These are phyloP conservation scores for Chlamydomonas asymmetrica DNA, from an alignment of 139 green algal genomes.

Conservation along the genomic window DNA sequence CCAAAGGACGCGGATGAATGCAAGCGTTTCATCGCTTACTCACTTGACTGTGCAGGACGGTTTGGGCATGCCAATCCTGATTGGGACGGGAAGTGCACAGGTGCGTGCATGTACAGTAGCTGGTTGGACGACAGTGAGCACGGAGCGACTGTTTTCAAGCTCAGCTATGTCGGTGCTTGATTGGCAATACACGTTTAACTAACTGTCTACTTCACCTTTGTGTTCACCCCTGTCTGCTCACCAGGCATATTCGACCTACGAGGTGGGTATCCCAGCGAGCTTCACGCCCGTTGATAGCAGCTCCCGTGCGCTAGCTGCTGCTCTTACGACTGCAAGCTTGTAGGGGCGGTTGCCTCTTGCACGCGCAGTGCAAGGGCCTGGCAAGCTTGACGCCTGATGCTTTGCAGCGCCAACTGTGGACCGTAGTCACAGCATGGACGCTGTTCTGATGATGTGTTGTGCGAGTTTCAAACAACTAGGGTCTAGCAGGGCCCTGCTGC, in stretches of 20 bases:
- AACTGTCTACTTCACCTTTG: too few species aligned
- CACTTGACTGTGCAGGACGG: background rate
- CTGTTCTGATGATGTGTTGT: background rate
- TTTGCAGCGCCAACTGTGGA: background rate
- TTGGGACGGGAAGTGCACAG: conserved; percentile 25
- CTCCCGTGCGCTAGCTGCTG: background rate
- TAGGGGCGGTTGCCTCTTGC: background rate
- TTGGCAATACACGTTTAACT: too few species aligned
- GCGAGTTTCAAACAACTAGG: too few species aligned
- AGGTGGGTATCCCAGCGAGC: background rate
- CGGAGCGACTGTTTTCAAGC: too few species aligned
- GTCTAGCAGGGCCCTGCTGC: too few species aligned
- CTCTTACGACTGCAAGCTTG: background rate
- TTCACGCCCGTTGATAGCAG: background rate
- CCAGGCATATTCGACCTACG: conserved; percentile 29
- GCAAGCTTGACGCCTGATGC: background rate
- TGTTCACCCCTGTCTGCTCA: too few species aligned
- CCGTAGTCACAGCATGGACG: background rate
- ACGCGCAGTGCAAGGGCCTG: background rate
- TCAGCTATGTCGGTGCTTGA: too few species aligned
- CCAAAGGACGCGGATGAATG: conserved; percentile 4
- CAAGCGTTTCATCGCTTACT: conserved; percentile 14
- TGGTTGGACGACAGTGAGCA: too few species aligned
- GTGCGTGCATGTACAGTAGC: too few species aligned
- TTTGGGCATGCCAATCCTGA: background rate